Base-by-base conservation (phyloP, 148 eudicot species). In the Simmondsia chinensis region DNA sequence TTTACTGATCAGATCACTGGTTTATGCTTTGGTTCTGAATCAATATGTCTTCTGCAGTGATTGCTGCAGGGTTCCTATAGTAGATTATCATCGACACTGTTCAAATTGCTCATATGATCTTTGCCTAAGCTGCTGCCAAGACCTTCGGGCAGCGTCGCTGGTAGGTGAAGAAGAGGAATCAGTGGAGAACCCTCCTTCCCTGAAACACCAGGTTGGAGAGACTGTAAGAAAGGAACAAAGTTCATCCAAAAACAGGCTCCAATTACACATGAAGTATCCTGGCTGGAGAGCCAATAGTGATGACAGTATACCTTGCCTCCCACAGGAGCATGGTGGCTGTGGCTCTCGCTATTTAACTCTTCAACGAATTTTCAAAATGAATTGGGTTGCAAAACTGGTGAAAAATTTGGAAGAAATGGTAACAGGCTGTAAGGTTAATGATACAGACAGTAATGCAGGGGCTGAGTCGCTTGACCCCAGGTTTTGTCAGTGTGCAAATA, bases 61-160 rank as follows among this genome's bases (percentile, higher is more conserved):
- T 56, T 83, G 82, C 60, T 89, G 97, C 76, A 75, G 97, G 74
- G 74, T 70, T 47, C 95, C 97, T 16, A 79, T 89, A 41, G 70
- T 89, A 38, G 97, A 89, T 77, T 89, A 81, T 68, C 97, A 89
- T 60, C 79, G 91, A 51, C 97, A 89, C 60, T 89, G 97, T 66
- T 52, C 75, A 50, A 69, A 54, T 41, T 89, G 97, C 69, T 72
- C 93, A 10, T 89, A 75, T 70, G 97, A 89, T 74, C 65, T 89
- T 46, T 89, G 97, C 68, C 95, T 89, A 22, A 65, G 72, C 32
- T 89, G 97, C 82, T 89, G 97, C 66, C 76, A 79, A 68, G 97
- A 84, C 74, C 80, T 85, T 56, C 76, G 95, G 49, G 71, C 52
- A 54, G 71, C 74, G 58, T 68, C 84, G 49, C 57, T 38, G 48